A percentile compares a stretch with the other conserved stretches of the same genome.
Conservation (phyloP, 2,329 filamentous ascomycete species). For the Cryphonectria nitschkei region DNA sequence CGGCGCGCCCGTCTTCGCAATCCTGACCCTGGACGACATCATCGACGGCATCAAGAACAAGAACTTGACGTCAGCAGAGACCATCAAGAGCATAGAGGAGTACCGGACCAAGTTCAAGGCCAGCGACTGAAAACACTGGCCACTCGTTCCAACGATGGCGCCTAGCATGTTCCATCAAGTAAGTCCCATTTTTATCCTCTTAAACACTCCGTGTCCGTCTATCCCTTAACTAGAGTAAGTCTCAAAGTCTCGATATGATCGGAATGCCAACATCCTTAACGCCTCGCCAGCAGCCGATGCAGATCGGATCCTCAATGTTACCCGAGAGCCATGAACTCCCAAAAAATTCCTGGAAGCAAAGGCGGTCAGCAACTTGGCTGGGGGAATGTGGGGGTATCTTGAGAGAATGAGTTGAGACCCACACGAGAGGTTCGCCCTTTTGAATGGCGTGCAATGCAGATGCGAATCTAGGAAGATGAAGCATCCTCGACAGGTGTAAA, state of each 20-base stretch:
- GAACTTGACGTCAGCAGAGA: constrained; percentile 61
- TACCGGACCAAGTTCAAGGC: constrained; percentile 71
- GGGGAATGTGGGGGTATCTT: background rate
- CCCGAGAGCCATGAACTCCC: constrained; percentile 18
- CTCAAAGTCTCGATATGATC: constrained; percentile 23
- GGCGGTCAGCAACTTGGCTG: constrained; percentile 15
- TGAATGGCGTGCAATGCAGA: constrained; percentile 18
- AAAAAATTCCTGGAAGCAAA: background rate
- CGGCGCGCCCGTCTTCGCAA: constrained; percentile 79
- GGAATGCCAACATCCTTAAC: constrained; percentile 28
- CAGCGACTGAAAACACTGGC: constrained; percentile 47
- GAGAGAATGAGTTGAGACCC: constrained; percentile 6
- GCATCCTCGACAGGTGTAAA: constrained; percentile 15
- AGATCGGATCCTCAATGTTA: constrained; percentile 22
- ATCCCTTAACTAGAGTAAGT: constrained; percentile 27
- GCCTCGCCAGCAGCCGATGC: constrained; percentile 29
- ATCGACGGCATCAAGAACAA: constrained; percentile 68
- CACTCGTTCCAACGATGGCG: background rate
- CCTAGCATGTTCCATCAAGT: constrained; percentile 23
- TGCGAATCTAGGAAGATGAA: constrained; percentile 25
- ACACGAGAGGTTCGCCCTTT: constrained; percentile 18
- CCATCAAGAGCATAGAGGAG: constrained; percentile 70
- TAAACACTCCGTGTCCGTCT: constrained; percentile 25
- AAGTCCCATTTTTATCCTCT: constrained; percentile 20
- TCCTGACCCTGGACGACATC: constrained; percentile 84